Conservation (phyloP, 768 basidiomycete species). For the Lactarius sp. region DNA sequence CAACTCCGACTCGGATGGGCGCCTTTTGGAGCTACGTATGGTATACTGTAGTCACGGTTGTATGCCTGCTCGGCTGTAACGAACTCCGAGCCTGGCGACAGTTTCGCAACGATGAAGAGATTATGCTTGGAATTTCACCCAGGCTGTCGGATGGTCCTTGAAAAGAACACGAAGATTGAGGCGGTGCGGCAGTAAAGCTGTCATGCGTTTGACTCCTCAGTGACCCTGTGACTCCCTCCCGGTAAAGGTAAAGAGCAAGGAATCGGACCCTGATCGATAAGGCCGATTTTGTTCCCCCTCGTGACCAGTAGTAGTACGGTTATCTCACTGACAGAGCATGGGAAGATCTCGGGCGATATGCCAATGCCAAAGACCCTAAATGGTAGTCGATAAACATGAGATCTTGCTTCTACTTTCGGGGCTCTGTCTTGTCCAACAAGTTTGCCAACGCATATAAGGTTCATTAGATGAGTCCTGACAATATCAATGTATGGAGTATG, state of each 20-base stretch:
- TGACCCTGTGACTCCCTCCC: too few species aligned
- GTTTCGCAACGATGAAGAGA: slow-evolving; percentile 36
- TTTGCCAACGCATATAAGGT: not conserved
- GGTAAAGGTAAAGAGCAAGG: too few species aligned
- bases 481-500: slow-evolving; percentile 15
- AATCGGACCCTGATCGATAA: too few species aligned
- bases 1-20: not conserved
- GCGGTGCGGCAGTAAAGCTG: slow-evolving; percentile 17
- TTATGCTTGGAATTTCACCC: slow-evolving; percentile 42
- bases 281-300: too few species aligned
- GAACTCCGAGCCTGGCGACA: slow-evolving; percentile 41
- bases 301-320: too few species aligned
- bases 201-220: too few species aligned
- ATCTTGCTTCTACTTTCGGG: slow-evolving; percentile 6
- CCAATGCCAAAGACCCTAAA: not conserved
- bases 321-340: too few species aligned
- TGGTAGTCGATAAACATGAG: not conserved
- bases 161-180: slow-evolving; percentile 32
- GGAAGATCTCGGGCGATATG: too few species aligned
- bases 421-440: not conserved
- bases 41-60: slow-evolving; percentile 37
- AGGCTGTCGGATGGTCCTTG: slow-evolving; percentile 33
- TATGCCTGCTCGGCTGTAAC: slow-evolving; percentile 41
- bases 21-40: slow-evolving; percentile 36
- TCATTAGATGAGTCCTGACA: slow-evolving; percentile 12